Evolutionary conservation across 768 basidiomycete genomes (phyloP), one percentile per base, ranked within the genome.

Genomic region (Psilocybe azurescens): DNA sequence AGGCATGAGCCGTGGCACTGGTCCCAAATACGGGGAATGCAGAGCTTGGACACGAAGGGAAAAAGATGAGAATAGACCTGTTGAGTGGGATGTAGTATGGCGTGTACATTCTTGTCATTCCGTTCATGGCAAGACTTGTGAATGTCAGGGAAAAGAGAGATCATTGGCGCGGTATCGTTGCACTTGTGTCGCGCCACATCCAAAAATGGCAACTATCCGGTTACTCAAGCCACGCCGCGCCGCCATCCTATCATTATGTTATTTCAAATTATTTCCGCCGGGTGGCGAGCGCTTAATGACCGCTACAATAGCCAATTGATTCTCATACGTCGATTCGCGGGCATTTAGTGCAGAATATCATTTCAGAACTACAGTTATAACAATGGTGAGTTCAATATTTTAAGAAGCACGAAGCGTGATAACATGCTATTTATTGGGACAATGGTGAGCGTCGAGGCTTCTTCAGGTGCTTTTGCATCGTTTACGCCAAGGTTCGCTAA

Each of bases 31-130:
- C 29, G 10, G 14, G 30, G 10, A 24, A 57, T 55, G 11, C 7
- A 24, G 30, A 61, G 3, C 41, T 44, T n/a, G 49, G 28, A 38
- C 49, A 49, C 18, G 66, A 63, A 36, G 76, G 76, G 44, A 79
- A 73, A 54, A 78, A 77, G 14, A 79, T 54, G 8, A 79, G 70
- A n/a, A 63, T 65, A 1, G 78, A 59, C 53, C 71, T 70, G 57
- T 73, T 73, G n/a, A 77, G 70, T 20, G 73, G 70, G 38, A 80
- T 65, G 33, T 65, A 70, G 58, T 78, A 78, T 10, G 53, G 59
- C 36, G 64, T 64, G 39, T 60, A 65, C 52, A 53, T 18, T 20
- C 2, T 4, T 8, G n/a, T 16, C 7, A 16, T n/a, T 7, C 5
- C 28, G 30, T 33, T 32, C 16, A 52, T 28, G 28, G 11, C 29